Evolutionary conservation across 2,329 filamentous ascomycete genomes (phyloP).

Genomic region (Alternaria ventricosa): DNA sequence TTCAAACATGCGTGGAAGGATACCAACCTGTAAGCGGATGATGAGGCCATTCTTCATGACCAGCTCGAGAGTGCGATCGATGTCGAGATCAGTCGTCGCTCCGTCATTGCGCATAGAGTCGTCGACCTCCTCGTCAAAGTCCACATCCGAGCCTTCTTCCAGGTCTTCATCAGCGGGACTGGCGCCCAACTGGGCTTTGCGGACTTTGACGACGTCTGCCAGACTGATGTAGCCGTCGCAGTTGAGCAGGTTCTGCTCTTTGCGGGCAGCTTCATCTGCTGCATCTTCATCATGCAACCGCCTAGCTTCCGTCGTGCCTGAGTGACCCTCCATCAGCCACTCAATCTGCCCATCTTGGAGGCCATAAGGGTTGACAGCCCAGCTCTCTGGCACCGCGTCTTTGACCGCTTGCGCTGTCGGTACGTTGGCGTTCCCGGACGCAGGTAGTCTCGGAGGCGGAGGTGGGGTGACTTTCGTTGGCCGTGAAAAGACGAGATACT

Average conservation of each 20-base stretch:
- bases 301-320: slow-evolving; percentile 53
- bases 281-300: slow-evolving; percentile 64
- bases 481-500: slow-evolving; percentile 67
- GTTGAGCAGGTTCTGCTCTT: slow-evolving; percentile 63
- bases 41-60: slow-evolving; percentile 67
- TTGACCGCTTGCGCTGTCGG: slow-evolving; percentile 63
- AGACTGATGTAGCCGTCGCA: slow-evolving; percentile 71
- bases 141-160: slow-evolving; percentile 61
- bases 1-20: background rate
- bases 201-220: slow-evolving; percentile 62
- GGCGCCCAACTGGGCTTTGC: slow-evolving; percentile 61
- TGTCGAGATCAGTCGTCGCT: slow-evolving; percentile 59
- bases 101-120: slow-evolving; percentile 61
- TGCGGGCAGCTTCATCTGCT: slow-evolving; percentile 64
- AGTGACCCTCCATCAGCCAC: slow-evolving; percentile 60
- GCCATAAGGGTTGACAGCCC: slow-evolving; percentile 67
- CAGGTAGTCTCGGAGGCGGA: slow-evolving; percentile 62
- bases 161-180: slow-evolving; percentile 60
- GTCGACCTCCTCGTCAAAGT: slow-evolving; percentile 59
- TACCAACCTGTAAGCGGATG: slow-evolving; percentile 62
- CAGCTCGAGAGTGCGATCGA: slow-evolving; percentile 67
- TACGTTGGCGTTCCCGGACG: slow-evolving; percentile 52
- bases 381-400: slow-evolving; percentile 65
- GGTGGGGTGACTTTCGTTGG: slow-evolving; percentile 65
- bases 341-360: slow-evolving; percentile 60